Evolutionary conservation across 2,329 filamentous ascomycete species (phyloP), one percentile per base, ranked within the genome.

Genomic region (Aspergillus ustus): DNA sequence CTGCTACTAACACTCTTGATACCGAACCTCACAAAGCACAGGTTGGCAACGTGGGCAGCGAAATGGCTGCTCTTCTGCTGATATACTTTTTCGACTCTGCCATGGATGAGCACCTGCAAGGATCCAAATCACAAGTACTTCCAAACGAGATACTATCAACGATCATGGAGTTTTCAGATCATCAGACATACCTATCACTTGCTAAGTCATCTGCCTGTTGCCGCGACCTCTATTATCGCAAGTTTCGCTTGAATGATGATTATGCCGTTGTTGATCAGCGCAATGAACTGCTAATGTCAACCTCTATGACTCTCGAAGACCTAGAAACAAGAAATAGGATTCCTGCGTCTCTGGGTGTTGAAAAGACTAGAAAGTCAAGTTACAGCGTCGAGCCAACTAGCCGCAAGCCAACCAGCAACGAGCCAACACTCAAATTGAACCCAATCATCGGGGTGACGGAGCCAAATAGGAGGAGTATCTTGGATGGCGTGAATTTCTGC

Each of bases 141-240:
- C 64, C 67, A 5, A 67, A 65, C 22, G 67, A 69, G 52, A 62
- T 66, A 22, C 17, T 69, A 48, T 31, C 55, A 11, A 28, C 29
- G 13, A 59, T 69, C 52, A 67, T 69, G 67, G 48, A 60, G 9
- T 51, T 54, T n/a, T 57, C 62, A 5, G 67, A 69, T 54, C 31
- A 48, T 6, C 59, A 25, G 28, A 69, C 67, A 6, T 67, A 61
- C 31, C 52, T 58, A 11, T 44, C 34, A 2, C 57, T 69, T 34
- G 55, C 57, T 25, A 62, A 44, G 34, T 34, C 59, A 20, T 67
- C 64, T 8, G 40, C 62, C 19, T 64, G 55, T 25, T 66, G 64
- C 45, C 60, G 54, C 15, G 40, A 59, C 20, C 15, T 60, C 11
- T 51, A 63, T 19, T 50, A 48, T 34, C 55, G 40, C 34, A 61